These are phyloP conservation scores for Camillea tinctor DNA, from an alignment of 2,329 filamentous ascomycete species.

Conservation along the genomic window DNA sequence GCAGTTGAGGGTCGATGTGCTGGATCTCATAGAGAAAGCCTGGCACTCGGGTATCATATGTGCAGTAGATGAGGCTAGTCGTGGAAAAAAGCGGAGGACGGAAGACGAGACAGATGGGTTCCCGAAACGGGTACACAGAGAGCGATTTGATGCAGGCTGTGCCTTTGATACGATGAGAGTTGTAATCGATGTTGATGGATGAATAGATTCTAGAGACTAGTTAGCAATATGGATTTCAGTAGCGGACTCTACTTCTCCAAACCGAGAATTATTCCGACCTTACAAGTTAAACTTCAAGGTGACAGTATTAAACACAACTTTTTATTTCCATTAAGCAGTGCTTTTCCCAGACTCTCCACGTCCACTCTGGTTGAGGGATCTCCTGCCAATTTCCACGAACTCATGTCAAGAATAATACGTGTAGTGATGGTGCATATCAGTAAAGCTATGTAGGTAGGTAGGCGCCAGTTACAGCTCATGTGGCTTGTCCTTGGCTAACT, in stretches of 20 bases:
- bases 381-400: too few species aligned
- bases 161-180: background rate
- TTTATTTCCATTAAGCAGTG: too few species aligned
- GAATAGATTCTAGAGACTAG: background rate
- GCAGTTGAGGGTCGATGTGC: background rate
- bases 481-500: too few species aligned
- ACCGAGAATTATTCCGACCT: background rate
- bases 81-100: background rate
- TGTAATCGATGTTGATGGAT: background rate
- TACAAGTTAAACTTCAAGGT: too few species aligned
- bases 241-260: background rate
- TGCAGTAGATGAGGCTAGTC: background rate
- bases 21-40: background rate
- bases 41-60: background rate
- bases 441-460: too few species aligned
- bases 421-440: too few species aligned
- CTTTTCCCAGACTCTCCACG: too few species aligned
- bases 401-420: too few species aligned
- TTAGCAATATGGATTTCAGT: background rate
- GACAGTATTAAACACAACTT: background rate
- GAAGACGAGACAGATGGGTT: background rate
- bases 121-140: background rate
- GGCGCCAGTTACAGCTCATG: too few species aligned
- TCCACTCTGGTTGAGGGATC: too few species aligned
- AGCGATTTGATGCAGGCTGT: background rate